A percentile compares a stretch with the other conserved stretches of the same genome.
These are phyloP conservation scores for Madurella fahalii DNA, from an alignment of 2,329 filamentous ascomycete species.

Conservation along the genomic window DNA sequence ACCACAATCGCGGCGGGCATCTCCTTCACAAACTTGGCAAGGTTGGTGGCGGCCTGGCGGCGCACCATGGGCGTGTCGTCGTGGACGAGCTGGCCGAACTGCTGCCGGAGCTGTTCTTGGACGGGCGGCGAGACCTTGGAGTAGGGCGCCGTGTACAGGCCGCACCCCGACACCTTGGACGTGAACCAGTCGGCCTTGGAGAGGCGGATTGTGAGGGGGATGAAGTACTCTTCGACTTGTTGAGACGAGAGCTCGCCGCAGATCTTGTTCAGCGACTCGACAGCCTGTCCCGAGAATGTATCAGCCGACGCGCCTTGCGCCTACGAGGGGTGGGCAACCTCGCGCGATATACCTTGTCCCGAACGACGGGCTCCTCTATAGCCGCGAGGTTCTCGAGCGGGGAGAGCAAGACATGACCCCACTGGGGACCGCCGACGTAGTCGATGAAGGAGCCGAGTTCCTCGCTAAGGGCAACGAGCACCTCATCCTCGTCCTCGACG, in stretches of 20 bases:
- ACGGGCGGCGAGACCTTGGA: conserved; percentile 81
- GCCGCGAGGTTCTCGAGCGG: conserved; percentile 96
- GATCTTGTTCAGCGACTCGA: conserved; percentile 99
- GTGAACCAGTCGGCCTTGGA: conserved; percentile 99
- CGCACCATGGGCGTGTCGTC: conserved; percentile 99
- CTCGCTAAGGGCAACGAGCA: conserved; percentile 92
- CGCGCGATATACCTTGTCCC: conserved; percentile 75
- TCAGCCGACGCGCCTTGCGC: not conserved
- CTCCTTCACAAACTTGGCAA: conserved; percentile 96
- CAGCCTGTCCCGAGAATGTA: conserved; percentile 58
- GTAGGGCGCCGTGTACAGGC: conserved; percentile 91
- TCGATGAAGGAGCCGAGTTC: conserved; percentile 96
- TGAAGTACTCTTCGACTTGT: conserved; percentile 96
- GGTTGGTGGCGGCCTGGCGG: conserved; percentile 91
- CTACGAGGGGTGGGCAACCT: not conserved
- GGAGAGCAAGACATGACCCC: conserved; percentile 92
- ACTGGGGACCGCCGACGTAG: conserved; percentile 91
- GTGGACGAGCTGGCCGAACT: conserved; percentile 89
- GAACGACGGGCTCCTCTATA: conserved; percentile 95
- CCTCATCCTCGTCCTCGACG: conserved; percentile 98
- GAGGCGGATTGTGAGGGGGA: conserved; percentile 89
- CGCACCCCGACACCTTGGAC: conserved; percentile 96
- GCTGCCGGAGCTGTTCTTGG: conserved; percentile 86
- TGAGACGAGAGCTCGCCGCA: conserved; percentile 84
- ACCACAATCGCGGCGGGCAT: conserved; percentile 90